Evolutionary conservation across 2,329 filamentous ascomycete species (phyloP).

Genomic region (Aplosporella prunicola): DNA sequence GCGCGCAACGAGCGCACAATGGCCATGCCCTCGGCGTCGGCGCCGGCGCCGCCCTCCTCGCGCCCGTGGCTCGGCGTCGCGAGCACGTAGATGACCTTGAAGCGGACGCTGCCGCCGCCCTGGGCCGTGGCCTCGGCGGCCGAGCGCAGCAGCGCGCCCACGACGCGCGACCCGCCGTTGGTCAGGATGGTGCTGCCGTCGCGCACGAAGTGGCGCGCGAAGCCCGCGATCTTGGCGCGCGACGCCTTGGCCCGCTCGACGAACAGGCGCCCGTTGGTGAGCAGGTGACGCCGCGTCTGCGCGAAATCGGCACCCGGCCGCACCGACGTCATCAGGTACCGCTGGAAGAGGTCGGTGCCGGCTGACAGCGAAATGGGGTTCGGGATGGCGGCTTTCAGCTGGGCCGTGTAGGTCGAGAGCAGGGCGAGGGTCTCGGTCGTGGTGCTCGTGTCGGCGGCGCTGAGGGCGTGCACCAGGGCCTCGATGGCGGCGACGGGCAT

Average conservation of each 20-base stretch:
- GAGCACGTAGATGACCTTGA: slow-evolving; percentile 68
- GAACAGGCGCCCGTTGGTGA: slow-evolving; percentile 80
- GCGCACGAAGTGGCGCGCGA: slow-evolving; percentile 67
- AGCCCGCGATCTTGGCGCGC: slow-evolving; percentile 69
- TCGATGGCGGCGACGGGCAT: slow-evolving; percentile 95
- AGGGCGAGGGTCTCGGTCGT: slow-evolving; percentile 90
- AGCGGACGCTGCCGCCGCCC: slow-evolving; percentile 50
- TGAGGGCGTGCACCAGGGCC: slow-evolving; percentile 77
- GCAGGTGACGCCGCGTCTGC: slow-evolving; percentile 68
- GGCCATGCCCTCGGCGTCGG: slow-evolving; percentile 50
- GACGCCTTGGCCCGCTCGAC: slow-evolving; percentile 78
- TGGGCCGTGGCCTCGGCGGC: slow-evolving; percentile 56
- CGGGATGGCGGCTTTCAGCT: slow-evolving; percentile 66
- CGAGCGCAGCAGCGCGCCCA: slow-evolving; percentile 64
- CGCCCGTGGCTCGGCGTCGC: slow-evolving; percentile 17
- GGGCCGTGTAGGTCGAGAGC: slow-evolving; percentile 64
- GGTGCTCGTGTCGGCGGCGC: slow-evolving; percentile 69
- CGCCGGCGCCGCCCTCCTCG: slow-evolving; percentile 22
- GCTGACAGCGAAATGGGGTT: slow-evolving; percentile 90
- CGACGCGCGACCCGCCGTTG: slow-evolving; percentile 78
- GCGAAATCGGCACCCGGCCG: slow-evolving; percentile 59
- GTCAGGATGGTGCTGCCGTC: slow-evolving; percentile 79
- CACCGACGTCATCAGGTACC: slow-evolving; percentile 73
- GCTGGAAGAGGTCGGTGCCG: slow-evolving; percentile 89
- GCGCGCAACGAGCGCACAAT: slow-evolving; percentile 63